A percentile compares a stretch with the other conserved stretches of the same genome.
These are phyloP conservation scores for maize (Zea mays) DNA, from an alignment of 176 grass and related monocot genomes.

Conservation along the genomic window DNA sequence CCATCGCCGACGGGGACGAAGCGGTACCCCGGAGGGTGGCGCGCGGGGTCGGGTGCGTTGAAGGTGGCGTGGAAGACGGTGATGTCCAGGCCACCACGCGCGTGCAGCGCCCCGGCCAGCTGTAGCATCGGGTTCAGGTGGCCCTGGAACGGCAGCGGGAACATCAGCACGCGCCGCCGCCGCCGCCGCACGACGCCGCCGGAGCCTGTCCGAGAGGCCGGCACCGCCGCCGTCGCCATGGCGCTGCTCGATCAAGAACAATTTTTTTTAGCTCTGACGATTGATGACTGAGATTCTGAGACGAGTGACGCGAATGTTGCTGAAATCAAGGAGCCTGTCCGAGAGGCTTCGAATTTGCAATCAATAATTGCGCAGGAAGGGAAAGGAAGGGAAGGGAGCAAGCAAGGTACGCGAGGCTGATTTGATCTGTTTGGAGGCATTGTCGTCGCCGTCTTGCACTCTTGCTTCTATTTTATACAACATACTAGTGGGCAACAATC, in stretches of 20 bases:
- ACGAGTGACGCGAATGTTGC: no score
- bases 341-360: no score
- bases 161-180: conserved; percentile 37
- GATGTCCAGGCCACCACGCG: conserved; percentile 31
- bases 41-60: conserved; percentile 27
- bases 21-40: not conserved
- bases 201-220: not conserved
- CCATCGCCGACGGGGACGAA: conserved; percentile 25
- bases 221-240: not conserved
- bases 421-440: no score
- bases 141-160: conserved; percentile 52
- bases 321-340: no score
- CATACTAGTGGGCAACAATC: no score
- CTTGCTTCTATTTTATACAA: no score
- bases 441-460: no score
- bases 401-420: no score
- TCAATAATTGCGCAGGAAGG: no score
- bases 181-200: not conserved
- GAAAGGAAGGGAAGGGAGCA: no score
- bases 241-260: not conserved
- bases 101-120: conserved; percentile 37
- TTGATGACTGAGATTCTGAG: no score
- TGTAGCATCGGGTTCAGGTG: conserved; percentile 58
- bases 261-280: no score
- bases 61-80: conserved; percentile 45